Percentiles rank a stretch among this genome's conserved stretches.
phyloP scores from a whole-genome alignment of 2,329 filamentous ascomycete genomes.

The Trichophyton benhamiae region DNA sequence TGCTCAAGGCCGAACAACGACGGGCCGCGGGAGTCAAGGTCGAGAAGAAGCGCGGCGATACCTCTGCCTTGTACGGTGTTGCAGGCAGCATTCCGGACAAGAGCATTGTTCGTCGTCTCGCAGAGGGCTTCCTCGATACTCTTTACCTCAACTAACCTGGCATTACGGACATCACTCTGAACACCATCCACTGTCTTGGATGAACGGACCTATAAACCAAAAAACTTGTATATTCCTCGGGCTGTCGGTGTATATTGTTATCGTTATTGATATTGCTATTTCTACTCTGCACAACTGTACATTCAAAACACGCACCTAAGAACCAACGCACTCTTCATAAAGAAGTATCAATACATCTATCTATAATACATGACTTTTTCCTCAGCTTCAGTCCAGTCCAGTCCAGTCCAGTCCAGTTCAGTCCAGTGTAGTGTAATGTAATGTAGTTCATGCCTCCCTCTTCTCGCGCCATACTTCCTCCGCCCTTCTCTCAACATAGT shows the following conservation, averaged over 20 bases:
- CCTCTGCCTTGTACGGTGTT: conserved; percentile 84
- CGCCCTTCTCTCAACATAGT: conserved; percentile 56
- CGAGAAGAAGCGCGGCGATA: conserved; percentile 48
- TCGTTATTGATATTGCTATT: not conserved
- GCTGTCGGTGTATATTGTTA: not conserved
- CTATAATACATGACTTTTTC: not conserved
- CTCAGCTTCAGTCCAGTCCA: not conserved
- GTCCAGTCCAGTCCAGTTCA: too few relatives aligned
- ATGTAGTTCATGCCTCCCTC: conserved; percentile 8
- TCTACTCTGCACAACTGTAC: not conserved
- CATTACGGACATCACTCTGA: not conserved
- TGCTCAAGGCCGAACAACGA: conserved; percentile 66
- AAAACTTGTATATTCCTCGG: not conserved
- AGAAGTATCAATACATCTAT: not conserved
- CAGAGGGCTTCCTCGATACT: conserved; percentile 81
- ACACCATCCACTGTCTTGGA: not conserved
- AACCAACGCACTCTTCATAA: too few relatives aligned
- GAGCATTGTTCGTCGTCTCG: conserved; percentile 81
- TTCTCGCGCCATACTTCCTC: conserved; percentile 18
- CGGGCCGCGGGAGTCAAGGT: conserved; percentile 46
- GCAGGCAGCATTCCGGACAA: conserved; percentile 93
- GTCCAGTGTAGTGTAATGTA: too few relatives aligned
- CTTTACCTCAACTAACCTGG: conserved; percentile 44
- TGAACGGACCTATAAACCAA: not conserved
- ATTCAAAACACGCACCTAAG: not conserved